Base-by-base conservation (phyloP, 2,329 filamentous ascomycete genomes). In the Blastomyces gilchristii region DNA sequence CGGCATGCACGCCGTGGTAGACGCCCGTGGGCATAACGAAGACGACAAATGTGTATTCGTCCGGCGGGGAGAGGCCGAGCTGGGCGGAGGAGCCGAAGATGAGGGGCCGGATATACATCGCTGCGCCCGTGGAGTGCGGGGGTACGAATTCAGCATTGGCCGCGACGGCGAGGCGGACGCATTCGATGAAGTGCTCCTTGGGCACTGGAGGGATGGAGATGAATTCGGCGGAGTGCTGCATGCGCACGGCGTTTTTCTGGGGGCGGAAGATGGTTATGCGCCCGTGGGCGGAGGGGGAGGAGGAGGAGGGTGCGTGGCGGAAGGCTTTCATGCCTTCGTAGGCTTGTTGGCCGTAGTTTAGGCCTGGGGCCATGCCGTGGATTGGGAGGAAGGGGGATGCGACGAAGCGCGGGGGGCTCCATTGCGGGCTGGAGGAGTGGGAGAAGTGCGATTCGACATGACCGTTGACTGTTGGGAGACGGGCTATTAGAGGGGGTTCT, bases 311-410 rank as follows among this genome's bases (percentile, higher is more conserved):
- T 2, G 82, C 81, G 62, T 75, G 73, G 66, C 93, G 91, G 83
- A 97, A 97, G 62, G 93, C 92, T 78, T 97, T 97, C 74, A 97
- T 86, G n/a, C 94, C 94, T 76, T 99, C 94, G 81, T 96, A 99
- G 71, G 91, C 93, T 79, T 97, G 94, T 74, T 96, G 91, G 64
- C 93, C 91, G 76, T 99, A 99, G 82, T 99, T 99, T 68, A 97
- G 85, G 53, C 86, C 93, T 0, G 94, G 92, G 0, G 92, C 87
- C 90, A 99, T 94, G 76, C 93, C 94, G 77, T 97, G 93, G 73
- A 97, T 86, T 68, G 87, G 87, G 70, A 97, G 85, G 80, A 83
- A 92, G 7, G 93, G 93, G 70, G 93, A 90, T 65, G 85, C 78
- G 65, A 97, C 86, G 78, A 96, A 96, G 67, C 83, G 79, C 34